Evolutionary conservation across 106 monocot genomes (phyloP).

Genomic region (Gastrodia elata): DNA sequence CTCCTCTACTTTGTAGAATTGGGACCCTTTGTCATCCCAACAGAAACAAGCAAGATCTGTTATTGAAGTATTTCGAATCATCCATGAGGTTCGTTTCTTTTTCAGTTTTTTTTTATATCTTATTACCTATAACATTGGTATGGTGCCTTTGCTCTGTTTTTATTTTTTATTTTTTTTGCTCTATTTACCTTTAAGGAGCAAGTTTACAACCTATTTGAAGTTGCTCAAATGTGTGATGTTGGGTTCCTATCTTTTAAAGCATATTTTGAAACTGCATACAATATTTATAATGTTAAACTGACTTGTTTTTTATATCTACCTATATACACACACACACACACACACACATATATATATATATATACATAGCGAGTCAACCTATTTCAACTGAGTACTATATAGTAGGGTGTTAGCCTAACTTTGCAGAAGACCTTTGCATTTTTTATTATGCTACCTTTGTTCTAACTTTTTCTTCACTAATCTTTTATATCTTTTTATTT

Average conservation of each 20-base stretch:
- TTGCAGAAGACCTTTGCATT: too few relatives aligned
- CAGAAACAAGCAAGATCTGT: conserved; percentile 55
- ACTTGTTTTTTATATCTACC: background rate
- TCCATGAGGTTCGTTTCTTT: conserved; percentile 54
- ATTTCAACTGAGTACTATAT: too few relatives aligned
- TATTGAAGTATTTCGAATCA: conserved; percentile 73
- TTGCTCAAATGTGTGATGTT: background rate
- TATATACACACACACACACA: too few relatives aligned
- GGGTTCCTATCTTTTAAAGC: background rate
- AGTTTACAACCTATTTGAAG: background rate
- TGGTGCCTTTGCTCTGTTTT: too few relatives aligned
- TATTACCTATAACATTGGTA: background rate
- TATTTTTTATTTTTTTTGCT: background rate
- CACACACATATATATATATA: too few relatives aligned
- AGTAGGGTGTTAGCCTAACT: too few relatives aligned
- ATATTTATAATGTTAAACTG: background rate
- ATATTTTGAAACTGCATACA: too few relatives aligned
- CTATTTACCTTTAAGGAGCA: too few relatives aligned
- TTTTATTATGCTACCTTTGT: too few relatives aligned
- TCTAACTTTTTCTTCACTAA: too few relatives aligned
- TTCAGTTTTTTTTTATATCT: background rate
- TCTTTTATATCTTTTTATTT: too few relatives aligned
- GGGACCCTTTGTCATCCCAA: conserved; percentile 65
- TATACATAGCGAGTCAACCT: too few relatives aligned
- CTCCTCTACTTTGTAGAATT: conserved; percentile 30